Evolutionary conservation across 2,329 filamentous ascomycete genomes (phyloP), one percentile per base, ranked within the genome.

Genomic region (Curvularia sp.): DNA sequence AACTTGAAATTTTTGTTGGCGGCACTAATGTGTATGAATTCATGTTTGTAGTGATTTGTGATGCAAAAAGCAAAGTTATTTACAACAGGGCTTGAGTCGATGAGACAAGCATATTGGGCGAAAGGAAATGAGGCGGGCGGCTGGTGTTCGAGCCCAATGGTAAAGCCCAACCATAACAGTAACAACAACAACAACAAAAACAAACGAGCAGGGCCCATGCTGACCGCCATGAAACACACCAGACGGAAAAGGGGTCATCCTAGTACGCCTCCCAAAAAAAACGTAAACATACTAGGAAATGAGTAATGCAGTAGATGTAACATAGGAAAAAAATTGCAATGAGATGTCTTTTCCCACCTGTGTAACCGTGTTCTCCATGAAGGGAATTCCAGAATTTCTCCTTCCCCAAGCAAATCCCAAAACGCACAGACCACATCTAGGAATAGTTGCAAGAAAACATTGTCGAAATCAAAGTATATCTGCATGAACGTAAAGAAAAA

Each of bases 401-500:
- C 8, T 55, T 39, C 35, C 48, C 51, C 13, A 38, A 33, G 47
- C 15, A 35, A 28, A 22, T 22, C 30, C 13, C 4, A 26, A 26
- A 49, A 55, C 28, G 39, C 44, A 58, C 51, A 55, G 51, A 49
- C 44, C 44, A 41, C 8, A 28, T 48, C 38, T 51, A 28, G 51
- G 39, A 44, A 56, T 30, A 33, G 48, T 41, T 22, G 35, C 24
- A 24, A 52, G 24, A 51, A 20, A 53, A 46, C 39, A 26, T 22
- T 39, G 44, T 35, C 8, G 8, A 46, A 48, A 53, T 55, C 24
- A 39, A 57, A 58, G 48, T 58, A 39, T 58, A 53, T 54, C 63
- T 55, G 58, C 58, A 59, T 59, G 55, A 62, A 62, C 51, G 44
- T 55, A 55, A 54, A 47, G 33, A 49, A 58, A 55, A 55, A 46